Evolutionary conservation across 768 basidiomycete species (phyloP), one percentile per base, ranked within the genome.

Genomic region (Suillus luteus): DNA sequence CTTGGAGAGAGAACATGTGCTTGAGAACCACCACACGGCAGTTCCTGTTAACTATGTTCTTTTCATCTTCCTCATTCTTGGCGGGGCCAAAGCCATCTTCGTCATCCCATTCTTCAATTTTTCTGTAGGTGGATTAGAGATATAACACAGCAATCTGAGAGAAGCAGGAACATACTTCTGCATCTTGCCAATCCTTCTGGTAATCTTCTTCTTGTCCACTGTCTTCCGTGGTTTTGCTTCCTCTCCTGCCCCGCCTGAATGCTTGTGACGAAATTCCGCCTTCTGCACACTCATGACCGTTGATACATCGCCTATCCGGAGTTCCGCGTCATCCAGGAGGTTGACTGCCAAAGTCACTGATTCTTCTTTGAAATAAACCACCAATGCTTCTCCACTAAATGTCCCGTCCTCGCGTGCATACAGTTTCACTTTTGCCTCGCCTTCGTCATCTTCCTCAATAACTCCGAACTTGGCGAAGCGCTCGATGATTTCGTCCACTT

Each of bases 351-450:
- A 81, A 4, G 80, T 77, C 22, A 99, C 97, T n/a, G 91, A 93
- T 65, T 95, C 96, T 74, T 96, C 95, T 76, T 97, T 97, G 83
- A 98, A 96, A 76, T 92, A 99, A 40, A 98, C 95, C 63, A 99
- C 89, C 67, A 99, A 78, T 2, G 95, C 96, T 68, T 99, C 96
- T 44, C 97, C 96, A 68, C 86, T 97, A 76, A 98, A 97, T 31
- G 83, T 73, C 40, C 96, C 95, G 65, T 92, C 86, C 6, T 93
- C 93, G 64, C 86, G 86, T 54, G 92, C 91, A 75, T 99, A 99
- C 80, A 99, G 82, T 81, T 99, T 99, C 73, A 99, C 85, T 72
- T 96, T 93, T n/a, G 90, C 89, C 63, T 93, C 86, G 2, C 93
- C 95, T n/a, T 88, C 80, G 69, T 95, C 90, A 66, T 94, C 95